Percentiles rank a stretch among this genome's conserved stretches.
Conservation (phyloP, 306 rosid species). For the Citrullus colocynthis region DNA sequence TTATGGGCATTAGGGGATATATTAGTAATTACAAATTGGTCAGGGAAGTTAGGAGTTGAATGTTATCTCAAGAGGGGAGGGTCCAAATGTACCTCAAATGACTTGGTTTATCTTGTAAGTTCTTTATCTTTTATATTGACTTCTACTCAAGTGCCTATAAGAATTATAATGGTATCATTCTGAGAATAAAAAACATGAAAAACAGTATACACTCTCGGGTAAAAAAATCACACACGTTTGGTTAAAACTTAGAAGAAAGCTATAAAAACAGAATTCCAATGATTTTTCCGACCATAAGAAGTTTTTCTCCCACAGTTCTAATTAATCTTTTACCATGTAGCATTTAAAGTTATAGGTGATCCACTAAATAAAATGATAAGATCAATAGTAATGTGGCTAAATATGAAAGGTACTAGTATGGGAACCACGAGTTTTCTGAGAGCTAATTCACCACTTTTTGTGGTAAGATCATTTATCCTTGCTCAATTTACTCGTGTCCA, state of each 20-base stretch:
- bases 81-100: no score
- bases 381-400: not conserved
- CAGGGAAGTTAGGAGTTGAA: no score
- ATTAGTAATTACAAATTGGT: no score
- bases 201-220: not conserved
- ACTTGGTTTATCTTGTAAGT: no score
- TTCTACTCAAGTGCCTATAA: not conserved
- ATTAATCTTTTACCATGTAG: not conserved
- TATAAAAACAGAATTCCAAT: not conserved
- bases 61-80: no score
- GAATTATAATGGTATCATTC: not conserved
- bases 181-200: not conserved
- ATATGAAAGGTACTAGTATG: not conserved
- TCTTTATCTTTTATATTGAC: no score
- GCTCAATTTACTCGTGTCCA: not conserved
- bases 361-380: not conserved
- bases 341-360: not conserved
- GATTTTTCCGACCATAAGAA: not conserved
- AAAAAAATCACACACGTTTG: not conserved
- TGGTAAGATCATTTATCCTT: not conserved
- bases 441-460: not conserved
- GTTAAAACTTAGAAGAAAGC: not conserved
- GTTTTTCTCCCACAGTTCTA: not conserved
- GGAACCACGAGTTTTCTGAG: not conserved
- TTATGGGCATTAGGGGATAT: no score